Evolutionary conservation across 495 filamentous ascomycete genomes (phyloP).

Genomic region (Saxispiralis lemnorum): DNA sequence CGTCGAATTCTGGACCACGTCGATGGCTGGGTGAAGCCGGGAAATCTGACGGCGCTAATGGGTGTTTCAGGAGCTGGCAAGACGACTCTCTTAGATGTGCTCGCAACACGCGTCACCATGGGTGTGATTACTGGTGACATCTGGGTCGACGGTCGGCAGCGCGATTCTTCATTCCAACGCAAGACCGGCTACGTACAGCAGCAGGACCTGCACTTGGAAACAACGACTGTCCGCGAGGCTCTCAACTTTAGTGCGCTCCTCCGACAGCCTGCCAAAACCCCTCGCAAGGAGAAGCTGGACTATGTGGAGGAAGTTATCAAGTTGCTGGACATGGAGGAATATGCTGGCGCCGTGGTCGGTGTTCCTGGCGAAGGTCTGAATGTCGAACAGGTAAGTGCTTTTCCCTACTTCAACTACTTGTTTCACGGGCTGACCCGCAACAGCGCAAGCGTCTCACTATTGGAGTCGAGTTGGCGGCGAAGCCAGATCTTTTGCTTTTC

Average conservation of each 20-base stretch:
- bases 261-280: constrained; percentile 55
- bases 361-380: constrained; percentile 79
- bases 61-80: constrained; percentile 57
- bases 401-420: constrained; percentile 28
- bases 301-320: constrained; percentile 87
- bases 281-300: constrained; percentile 56
- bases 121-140: constrained; percentile 75
- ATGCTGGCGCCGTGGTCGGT: constrained; percentile 75
- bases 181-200: constrained; percentile 94
- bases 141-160: constrained; percentile 59
- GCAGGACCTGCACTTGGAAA: constrained; percentile 79
- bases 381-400: constrained; percentile 41
- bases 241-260: constrained; percentile 69
- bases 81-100: constrained; percentile 52
- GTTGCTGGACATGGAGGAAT: constrained; percentile 73
- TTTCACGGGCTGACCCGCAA: constrained; percentile 12
- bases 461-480: constrained; percentile 20
- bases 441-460: constrained; percentile 26
- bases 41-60: constrained; percentile 80
- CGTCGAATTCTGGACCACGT: constrained; percentile 68
- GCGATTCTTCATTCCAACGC: constrained; percentile 70
- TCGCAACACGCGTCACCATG: constrained; percentile 67
- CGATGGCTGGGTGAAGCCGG: constrained; percentile 82
- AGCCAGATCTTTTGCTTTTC: constrained; percentile 21
- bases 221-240: constrained; percentile 72